Base-by-base conservation (phyloP, 768 basidiomycete genomes). In the Pulveroboletus sp. region DNA sequence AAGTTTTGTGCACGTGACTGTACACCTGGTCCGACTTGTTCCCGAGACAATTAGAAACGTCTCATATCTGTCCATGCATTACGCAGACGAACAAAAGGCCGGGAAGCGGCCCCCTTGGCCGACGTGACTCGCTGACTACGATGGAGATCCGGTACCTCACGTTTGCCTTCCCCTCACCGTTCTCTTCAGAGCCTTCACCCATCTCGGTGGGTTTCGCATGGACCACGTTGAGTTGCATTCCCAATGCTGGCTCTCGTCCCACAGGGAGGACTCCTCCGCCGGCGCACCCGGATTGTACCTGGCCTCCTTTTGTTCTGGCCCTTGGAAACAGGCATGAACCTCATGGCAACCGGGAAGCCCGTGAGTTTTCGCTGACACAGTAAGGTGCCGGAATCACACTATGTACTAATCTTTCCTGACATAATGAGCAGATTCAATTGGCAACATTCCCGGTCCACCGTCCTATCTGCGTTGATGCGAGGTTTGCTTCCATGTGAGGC, bases 281-380 rank as follows among this genome's bases (percentile, higher is more conserved):
- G 12, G 11, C 38, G 4, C 13, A 9, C 27, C 21, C 35, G 25
- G 40, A 23, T 25, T 29, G 25, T 39, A 8, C 17, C 34, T 53
- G 27, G 10, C 38, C 27, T 50, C 54, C 48, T 63, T 56, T 65
- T 64, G 59, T 62, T 51, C 37, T 53, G 37, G 42, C 36, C 42
- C 44, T 57, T 58, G 47, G 53, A 42, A 35, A 39, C 33, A n/a
- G 31, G 12, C 44, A 17, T 35, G 36, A 5, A 31, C 32, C 21
- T 34, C 38, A 44, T 50, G 44, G 31, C 50, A 13, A 53, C 52
- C 47, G 27, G 40, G 21, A 57, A 36, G 6, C 33, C 20, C 24
- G 27, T 11, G 6, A 9, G 5, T 16, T 32, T 35, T 38, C 20
- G 46, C 43, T 24, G 40, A 16, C 23, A 47, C 19, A 43, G 40